Evolutionary conservation across 306 rosid genomes (phyloP).

Genomic region (Phaseolus lunatus): DNA sequence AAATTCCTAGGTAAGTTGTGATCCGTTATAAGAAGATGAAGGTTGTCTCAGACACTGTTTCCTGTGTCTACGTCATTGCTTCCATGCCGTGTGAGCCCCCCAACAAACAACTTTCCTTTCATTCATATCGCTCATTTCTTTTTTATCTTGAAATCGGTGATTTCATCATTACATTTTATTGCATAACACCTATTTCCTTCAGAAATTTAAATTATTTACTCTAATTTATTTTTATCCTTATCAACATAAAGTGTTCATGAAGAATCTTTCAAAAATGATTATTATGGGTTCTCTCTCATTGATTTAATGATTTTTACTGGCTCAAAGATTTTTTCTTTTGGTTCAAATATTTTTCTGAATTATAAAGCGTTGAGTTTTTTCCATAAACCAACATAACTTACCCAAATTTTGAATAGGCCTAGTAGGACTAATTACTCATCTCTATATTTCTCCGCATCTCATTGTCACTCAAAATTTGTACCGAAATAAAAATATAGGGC

Average conservation of each 20-base stretch:
- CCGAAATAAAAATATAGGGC: not conserved
- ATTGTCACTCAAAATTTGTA: not conserved
- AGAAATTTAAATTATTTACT: no score
- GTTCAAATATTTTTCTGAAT: no score
- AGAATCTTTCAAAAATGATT: not conserved
- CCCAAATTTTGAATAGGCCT: no score
- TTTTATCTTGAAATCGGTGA: no score
- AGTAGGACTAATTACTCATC: no score
- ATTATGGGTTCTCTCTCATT: not conserved
- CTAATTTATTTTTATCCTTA: no score
- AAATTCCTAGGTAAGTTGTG: no score
- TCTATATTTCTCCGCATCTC: no score
- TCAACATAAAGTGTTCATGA: not conserved
- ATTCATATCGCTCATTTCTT: not conserved
- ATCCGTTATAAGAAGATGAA: not conserved
- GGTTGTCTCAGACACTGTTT: not conserved
- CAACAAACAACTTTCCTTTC: not conserved
- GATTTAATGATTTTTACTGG: not conserved
- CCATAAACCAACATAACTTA: no score
- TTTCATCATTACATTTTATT: not conserved
- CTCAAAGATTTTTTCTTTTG: no score
- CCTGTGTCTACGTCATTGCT: not conserved
- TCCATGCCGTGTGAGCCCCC: slow-evolving; percentile 27
- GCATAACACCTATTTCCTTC: not conserved
- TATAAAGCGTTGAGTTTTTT: no score